phyloP scores from a whole-genome alignment of 139 green algal species.

The Coelastrella sp. region DNA sequence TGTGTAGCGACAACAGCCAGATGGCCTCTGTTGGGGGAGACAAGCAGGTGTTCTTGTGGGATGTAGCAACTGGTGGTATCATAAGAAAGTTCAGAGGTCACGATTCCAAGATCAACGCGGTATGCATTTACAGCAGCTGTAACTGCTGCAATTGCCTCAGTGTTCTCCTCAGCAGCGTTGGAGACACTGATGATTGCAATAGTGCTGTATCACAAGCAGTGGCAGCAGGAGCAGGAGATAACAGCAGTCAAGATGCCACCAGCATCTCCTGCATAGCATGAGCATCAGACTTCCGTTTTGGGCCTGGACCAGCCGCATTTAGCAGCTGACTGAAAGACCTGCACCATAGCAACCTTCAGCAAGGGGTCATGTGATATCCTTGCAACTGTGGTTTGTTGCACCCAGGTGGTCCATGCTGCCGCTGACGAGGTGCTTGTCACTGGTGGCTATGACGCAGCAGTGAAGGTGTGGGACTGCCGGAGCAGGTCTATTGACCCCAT shows the following conservation, averaged over 20 bases:
- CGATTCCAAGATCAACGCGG: slow-evolving; percentile 84
- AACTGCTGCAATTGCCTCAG: background rate
- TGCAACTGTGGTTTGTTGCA: background rate
- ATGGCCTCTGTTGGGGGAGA: slow-evolving; percentile 94
- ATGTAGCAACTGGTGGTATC: slow-evolving; percentile 86
- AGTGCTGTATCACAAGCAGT: too few relatives aligned
- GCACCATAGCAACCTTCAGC: too few relatives aligned
- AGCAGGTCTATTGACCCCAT: slow-evolving; percentile 82
- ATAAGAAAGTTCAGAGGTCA: slow-evolving; percentile 93
- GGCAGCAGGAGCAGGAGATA: too few relatives aligned
- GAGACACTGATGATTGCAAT: too few relatives aligned
- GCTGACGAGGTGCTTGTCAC: slow-evolving; percentile 82
- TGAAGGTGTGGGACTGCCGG: slow-evolving; percentile 93
- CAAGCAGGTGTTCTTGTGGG: slow-evolving; percentile 92
- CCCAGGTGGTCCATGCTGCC: slow-evolving; percentile 75
- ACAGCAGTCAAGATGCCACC: too few relatives aligned
- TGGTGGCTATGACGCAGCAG: slow-evolving; percentile 89
- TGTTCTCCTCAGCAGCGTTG: too few relatives aligned
- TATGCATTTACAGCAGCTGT: slow-evolving; percentile 40
- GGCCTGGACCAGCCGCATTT: too few relatives aligned
- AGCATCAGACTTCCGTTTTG: too few relatives aligned
- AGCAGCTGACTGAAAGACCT: too few relatives aligned
- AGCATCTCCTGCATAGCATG: too few relatives aligned
- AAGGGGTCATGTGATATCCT: too few relatives aligned
- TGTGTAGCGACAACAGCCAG: slow-evolving; percentile 88